Conservation (phyloP, 2,329 filamentous ascomycete species). For the Rhinocladiella similis region DNA sequence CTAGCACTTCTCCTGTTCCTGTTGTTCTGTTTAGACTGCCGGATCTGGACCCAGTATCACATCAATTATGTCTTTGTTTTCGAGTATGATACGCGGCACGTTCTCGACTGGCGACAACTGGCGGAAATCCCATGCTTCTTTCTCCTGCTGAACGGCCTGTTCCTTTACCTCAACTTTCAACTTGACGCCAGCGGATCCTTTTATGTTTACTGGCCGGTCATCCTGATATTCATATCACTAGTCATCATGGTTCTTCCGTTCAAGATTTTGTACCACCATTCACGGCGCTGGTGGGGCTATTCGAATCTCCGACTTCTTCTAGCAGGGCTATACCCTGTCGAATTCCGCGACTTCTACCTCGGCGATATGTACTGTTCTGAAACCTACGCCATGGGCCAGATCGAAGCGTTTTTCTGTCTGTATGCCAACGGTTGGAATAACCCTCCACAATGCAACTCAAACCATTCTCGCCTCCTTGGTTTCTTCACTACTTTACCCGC, state of each 20-base stretch:
- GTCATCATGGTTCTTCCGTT: slow-evolving; percentile 74
- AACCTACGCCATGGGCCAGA: slow-evolving; percentile 85
- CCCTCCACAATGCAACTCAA: slow-evolving; percentile 79
- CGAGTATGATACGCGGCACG: slow-evolving; percentile 85
- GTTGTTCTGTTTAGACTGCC: slow-evolving; percentile 83
- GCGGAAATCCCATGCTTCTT: slow-evolving; percentile 85
- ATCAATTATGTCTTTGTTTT: slow-evolving; percentile 98
- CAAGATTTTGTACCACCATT: slow-evolving; percentile 71
- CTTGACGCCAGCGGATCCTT: slow-evolving; percentile 64
- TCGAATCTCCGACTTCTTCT: slow-evolving; percentile 86
- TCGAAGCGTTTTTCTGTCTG: slow-evolving; percentile 91
- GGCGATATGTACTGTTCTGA: slow-evolving; percentile 97
- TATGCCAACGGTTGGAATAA: slow-evolving; percentile 78
- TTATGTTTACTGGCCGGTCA: slow-evolving; percentile 82
- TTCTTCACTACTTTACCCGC: slow-evolving; percentile 82
- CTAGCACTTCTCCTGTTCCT: slow-evolving; percentile 76
- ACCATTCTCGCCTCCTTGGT: slow-evolving; percentile 76
- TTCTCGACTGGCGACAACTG: slow-evolving; percentile 86
- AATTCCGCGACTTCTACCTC: slow-evolving; percentile 96
- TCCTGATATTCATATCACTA: slow-evolving; percentile 70
- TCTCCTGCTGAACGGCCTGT: slow-evolving; percentile 70
- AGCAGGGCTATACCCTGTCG: slow-evolving; percentile 86
- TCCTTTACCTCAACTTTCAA: slow-evolving; percentile 87
- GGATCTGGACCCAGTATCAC: slow-evolving; percentile 77
- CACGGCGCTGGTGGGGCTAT: slow-evolving; percentile 82